Base-by-base conservation (phyloP, 1,139 yeast genomes). In the Geotrichum aggregatum region DNA sequence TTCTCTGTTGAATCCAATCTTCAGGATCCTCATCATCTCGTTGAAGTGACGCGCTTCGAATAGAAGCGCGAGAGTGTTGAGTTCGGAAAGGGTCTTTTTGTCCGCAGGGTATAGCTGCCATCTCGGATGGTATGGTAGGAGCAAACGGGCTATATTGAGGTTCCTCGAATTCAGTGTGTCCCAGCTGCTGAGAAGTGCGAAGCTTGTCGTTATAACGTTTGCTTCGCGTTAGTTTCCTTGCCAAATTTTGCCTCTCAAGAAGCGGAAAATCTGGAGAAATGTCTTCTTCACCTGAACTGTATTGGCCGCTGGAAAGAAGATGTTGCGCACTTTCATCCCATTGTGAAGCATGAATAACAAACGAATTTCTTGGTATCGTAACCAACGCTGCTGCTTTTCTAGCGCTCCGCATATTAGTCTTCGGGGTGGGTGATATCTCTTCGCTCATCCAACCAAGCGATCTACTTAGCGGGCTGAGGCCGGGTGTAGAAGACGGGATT, bases 401-500 rank as follows among this genome's bases (percentile, higher is more conserved):
- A 13, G 31, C 30, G 19, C 30, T 39, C 14, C 41, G 41, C 18
- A 39, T 22, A 24, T 14, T 38, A 36, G 21, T 19, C 38, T 30
- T 47, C 5, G 42, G 28, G 2, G 40, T 45, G 11, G 42, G 35
- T 3, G 39, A 34, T 2, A 19, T 7, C 33, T 44, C 40, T 40
- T 31, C 44, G 21, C 16, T 26, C 4, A 24, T 16, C 44, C 44
- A 41, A 8, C 30, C 44, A 14, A 30, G 24, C 10, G 44, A 16
- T 30, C 28, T 41, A 3, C 24, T 14, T 1, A 47, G 33, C n/a
- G 50, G 50, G 14, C 41, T 47, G 3, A 40, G 24, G 3, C 31
- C 36, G 13, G 51, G 51, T 16, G 51, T 42, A 19, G 51, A 30
- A 5, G 51, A 48, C 13, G 51, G 51, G 4, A 48, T 35, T 14